A percentile compares a stretch with the other conserved stretches of the same genome.
These are phyloP conservation scores for Eremochloa ophiuroides DNA, from an alignment of 176 grass and related monocot genomes.

Conservation along the genomic window DNA sequence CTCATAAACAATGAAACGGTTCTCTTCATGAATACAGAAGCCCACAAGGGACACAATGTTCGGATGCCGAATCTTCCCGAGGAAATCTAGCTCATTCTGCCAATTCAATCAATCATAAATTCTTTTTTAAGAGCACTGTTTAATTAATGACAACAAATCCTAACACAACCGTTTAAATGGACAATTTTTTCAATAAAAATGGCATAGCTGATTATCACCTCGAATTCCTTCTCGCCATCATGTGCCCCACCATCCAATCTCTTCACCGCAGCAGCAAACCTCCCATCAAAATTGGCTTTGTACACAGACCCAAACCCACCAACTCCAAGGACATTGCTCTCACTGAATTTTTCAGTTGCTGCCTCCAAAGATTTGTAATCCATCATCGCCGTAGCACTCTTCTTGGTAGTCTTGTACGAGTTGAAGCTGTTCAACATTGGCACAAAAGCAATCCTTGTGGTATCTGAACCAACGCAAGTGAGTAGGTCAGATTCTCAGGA, in stretches of 20 bases:
- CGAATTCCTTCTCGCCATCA: slow-evolving; percentile 73
- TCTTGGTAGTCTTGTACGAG: slow-evolving; percentile 71
- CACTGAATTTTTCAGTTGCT: slow-evolving; percentile 65
- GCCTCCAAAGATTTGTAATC: slow-evolving; percentile 60
- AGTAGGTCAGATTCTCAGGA: not conserved
- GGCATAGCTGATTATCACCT: slow-evolving; percentile 38
- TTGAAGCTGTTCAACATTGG: slow-evolving; percentile 79
- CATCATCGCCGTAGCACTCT: slow-evolving; percentile 57
- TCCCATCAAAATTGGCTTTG: slow-evolving; percentile 73
- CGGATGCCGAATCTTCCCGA: slow-evolving; percentile 79
- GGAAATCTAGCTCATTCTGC: slow-evolving; percentile 89
- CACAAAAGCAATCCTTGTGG: slow-evolving; percentile 55
- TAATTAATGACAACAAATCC: not conserved
- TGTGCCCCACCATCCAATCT: slow-evolving; percentile 36
- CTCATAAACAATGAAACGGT: slow-evolving; percentile 74
- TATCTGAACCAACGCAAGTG: slow-evolving; percentile 37
- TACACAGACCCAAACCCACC: slow-evolving; percentile 80
- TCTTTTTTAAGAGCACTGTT: not conserved
- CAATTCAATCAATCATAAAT: slow-evolving; percentile 18
- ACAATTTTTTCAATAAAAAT: not conserved
- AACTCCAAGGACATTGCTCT: slow-evolving; percentile 75
- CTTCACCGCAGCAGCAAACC: slow-evolving; percentile 62
- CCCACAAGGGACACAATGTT: slow-evolving; percentile 88
- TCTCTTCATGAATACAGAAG: slow-evolving; percentile 71
- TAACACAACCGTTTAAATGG: not conserved